Percentiles rank a stretch among this genome's conserved stretches.
Conservation (phyloP, 768 basidiomycete genomes). For the Suillus lakei region DNA sequence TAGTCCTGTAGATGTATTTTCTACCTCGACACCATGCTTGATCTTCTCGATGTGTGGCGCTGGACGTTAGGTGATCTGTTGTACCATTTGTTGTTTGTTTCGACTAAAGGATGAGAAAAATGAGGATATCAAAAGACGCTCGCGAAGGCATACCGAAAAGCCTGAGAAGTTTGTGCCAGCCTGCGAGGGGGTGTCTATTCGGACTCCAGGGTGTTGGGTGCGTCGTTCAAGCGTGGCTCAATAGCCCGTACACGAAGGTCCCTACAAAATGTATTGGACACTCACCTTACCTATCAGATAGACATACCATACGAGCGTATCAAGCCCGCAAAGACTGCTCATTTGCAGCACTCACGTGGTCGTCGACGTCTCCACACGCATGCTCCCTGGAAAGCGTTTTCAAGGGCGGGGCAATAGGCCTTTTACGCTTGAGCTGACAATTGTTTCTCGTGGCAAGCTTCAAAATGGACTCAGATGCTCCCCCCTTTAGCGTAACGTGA, state of each 20-base stretch:
- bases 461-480: too few species aligned
- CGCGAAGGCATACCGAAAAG: neutral
- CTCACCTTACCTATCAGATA: neutral
- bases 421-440: too few species aligned
- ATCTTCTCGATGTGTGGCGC: neutral
- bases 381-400: too few species aligned
- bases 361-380: too few species aligned
- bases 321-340: neutral
- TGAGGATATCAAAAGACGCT: conserved; percentile 14
- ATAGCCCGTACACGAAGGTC: conserved; percentile 4
- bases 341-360: conserved; percentile 10
- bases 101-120: conserved; percentile 3
- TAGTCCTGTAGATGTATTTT: too few species aligned
- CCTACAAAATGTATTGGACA: neutral
- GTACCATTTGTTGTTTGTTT: conserved; percentile 15
- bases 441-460: too few species aligned
- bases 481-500: too few species aligned
- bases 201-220: neutral
- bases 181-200: neutral
- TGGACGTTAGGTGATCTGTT: conserved; percentile 14
- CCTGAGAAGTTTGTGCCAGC: neutral
- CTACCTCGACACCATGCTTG: too few species aligned
- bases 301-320: conserved; percentile 1
- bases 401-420: too few species aligned
- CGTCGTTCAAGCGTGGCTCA: conserved; percentile 5